Conservation (phyloP, 495 filamentous ascomycete genomes). For the Neurospora cerealis region DNA sequence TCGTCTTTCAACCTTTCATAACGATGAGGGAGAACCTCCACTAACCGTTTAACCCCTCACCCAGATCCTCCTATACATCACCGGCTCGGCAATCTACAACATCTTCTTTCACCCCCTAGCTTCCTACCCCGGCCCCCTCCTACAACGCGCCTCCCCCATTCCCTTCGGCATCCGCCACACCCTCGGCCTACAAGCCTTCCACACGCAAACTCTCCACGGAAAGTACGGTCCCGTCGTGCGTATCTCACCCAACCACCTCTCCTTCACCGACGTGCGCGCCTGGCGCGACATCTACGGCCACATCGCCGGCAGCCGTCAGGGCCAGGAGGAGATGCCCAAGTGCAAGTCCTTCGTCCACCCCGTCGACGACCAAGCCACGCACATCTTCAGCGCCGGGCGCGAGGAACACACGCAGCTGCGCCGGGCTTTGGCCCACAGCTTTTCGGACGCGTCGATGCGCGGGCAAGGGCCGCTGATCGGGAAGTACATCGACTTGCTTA, state of each 20-base stretch:
- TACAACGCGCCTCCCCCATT: slow-evolving; percentile 31
- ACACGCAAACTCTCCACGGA: slow-evolving; percentile 28
- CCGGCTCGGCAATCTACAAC: slow-evolving; percentile 29
- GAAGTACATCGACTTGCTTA: slow-evolving; percentile 29
- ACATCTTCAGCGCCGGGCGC: slow-evolving; percentile 20
- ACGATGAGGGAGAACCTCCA: not conserved
- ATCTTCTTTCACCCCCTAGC: slow-evolving; percentile 45
- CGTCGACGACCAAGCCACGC: not conserved
- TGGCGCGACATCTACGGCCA: slow-evolving; percentile 52
- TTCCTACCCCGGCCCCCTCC: slow-evolving; percentile 40
- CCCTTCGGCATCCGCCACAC: slow-evolving; percentile 14
- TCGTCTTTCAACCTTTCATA: not conserved
- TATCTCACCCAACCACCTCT: slow-evolving; percentile 43
- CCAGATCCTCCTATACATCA: slow-evolving; percentile 1
- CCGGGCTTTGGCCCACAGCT: slow-evolving; percentile 37
- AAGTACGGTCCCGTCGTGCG: slow-evolving; percentile 47
- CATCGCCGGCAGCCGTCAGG: slow-evolving; percentile 10
- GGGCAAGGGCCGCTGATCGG: slow-evolving; percentile 29
- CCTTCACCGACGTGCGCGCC: slow-evolving; percentile 41
- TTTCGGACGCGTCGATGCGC: slow-evolving; percentile 33
- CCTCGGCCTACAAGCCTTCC: slow-evolving; percentile 4
- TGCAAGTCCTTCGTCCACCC: slow-evolving; percentile 17
- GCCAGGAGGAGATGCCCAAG: slow-evolving; percentile 21
- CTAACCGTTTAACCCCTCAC: not conserved
- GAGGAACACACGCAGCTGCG: slow-evolving; percentile 31